Evolutionary conservation across 1,139 yeast genomes (phyloP).

Genomic region (Saccharomyces hybrid): DNA sequence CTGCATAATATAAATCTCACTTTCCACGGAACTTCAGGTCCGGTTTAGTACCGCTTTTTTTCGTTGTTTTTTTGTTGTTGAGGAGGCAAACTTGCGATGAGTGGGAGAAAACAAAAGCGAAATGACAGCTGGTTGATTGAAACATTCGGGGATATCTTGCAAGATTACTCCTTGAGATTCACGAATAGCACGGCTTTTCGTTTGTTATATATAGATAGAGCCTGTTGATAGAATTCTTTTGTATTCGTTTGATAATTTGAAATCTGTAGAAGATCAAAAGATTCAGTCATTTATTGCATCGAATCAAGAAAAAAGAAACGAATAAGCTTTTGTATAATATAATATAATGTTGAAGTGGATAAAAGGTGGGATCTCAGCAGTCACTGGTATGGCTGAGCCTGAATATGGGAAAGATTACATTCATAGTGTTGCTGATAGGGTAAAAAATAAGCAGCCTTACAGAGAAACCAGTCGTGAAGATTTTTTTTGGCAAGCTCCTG

Average conservation of each 20-base stretch:
- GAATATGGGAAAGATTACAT: conserved; percentile 91
- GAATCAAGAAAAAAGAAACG: not conserved
- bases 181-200: not conserved
- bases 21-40: not conserved
- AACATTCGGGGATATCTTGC: not conserved
- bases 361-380: conserved; percentile 82
- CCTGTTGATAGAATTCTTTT: not conserved
- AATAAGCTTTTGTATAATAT: not conserved
- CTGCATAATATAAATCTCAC: not conserved
- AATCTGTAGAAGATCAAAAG: not conserved
- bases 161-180: not conserved
- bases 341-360: conserved; percentile 67
- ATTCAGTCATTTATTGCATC: conserved; percentile 1
- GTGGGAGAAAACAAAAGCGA: conserved; percentile 1
- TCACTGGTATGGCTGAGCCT: conserved; percentile 96
- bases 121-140: not conserved
- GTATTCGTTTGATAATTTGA: not conserved
- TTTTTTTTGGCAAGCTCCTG: conserved; percentile 67
- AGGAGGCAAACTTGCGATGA: conserved; percentile 1
- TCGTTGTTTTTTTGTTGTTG: not conserved
- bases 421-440: conserved; percentile 66
- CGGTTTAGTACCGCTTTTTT: not conserved
- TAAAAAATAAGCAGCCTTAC: conserved; percentile 48
- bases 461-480: conserved; percentile 54
- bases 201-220: not conserved